These are phyloP conservation scores for Pichia sp. DNA, from an alignment of 1,139 yeast species.

Conservation along the genomic window DNA sequence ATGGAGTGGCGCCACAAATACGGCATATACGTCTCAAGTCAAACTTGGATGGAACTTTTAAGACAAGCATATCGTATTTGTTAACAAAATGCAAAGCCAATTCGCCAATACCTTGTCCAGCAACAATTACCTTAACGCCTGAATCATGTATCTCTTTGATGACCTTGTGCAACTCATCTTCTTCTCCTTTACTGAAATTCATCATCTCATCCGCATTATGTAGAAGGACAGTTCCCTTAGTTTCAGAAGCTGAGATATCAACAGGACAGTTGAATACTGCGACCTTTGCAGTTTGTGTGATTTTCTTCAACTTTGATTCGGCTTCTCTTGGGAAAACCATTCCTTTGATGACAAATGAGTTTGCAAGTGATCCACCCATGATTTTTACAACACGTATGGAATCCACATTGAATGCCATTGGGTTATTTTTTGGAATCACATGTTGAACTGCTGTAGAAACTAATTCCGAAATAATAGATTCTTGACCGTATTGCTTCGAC, in stretches of 20 bases:
- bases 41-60: conserved; percentile 89
- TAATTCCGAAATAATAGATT: conserved; percentile 67
- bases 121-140: conserved; percentile 83
- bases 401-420: conserved; percentile 71
- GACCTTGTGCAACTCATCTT: conserved; percentile 82
- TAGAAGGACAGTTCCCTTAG: conserved; percentile 91
- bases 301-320: conserved; percentile 76
- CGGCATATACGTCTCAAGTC: conserved; percentile 91
- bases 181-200: conserved; percentile 94
- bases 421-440: conserved; percentile 61
- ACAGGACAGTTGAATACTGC: conserved; percentile 92
- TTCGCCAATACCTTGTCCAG: conserved; percentile 92
- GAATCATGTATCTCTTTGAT: conserved; percentile 79
- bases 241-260: conserved; percentile 91
- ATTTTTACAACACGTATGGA: conserved; percentile 91
- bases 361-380: conserved; percentile 80
- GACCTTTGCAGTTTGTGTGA: conserved; percentile 64
- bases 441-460: conserved; percentile 84
- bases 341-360: conserved; percentile 83
- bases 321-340: conserved; percentile 98
- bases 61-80: conserved; percentile 76
- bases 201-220: conserved; percentile 97
- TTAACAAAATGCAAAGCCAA: conserved; percentile 89
- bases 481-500: conserved; percentile 90
- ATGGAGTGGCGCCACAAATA: conserved; percentile 96